Evolutionary conservation across 140 eudicot genomes (phyloP).

Genomic region (Oenanthe javanica): DNA sequence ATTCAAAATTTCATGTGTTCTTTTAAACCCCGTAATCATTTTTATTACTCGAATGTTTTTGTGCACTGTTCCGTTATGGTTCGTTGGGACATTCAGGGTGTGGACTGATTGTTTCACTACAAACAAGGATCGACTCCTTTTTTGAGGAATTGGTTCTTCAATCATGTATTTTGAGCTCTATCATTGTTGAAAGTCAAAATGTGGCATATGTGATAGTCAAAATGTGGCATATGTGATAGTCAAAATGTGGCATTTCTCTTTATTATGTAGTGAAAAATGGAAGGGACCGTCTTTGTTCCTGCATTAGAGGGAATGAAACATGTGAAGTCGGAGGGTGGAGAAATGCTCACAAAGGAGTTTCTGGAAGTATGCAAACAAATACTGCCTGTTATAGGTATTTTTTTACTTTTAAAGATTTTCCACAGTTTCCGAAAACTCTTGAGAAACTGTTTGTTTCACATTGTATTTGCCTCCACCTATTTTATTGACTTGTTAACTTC

Average conservation of each 20-base stretch:
- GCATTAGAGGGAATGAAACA: constrained; percentile 86
- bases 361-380: constrained; percentile 91
- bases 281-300: constrained; percentile 68
- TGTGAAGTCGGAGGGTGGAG: constrained; percentile 80
- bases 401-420: neutral
- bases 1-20: neutral
- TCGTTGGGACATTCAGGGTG: neutral
- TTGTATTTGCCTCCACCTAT: neutral
- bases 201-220: neutral
- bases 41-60: neutral
- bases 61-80: neutral
- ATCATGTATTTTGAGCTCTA: neutral
- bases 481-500: neutral
- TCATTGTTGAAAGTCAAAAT: neutral
- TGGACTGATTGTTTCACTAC: too few species aligned
- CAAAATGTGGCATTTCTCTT: neutral
- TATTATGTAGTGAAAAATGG: constrained; percentile 41
- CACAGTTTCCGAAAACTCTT: neutral
- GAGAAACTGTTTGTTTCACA: neutral
- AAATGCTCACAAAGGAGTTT: constrained; percentile 82
- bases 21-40: neutral
- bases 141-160: neutral
- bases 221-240: neutral
- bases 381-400: constrained; percentile 80
- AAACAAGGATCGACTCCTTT: neutral